phyloP scores from a whole-genome alignment of 2,329 filamentous ascomycete genomes.

The Didymella glomerata region DNA sequence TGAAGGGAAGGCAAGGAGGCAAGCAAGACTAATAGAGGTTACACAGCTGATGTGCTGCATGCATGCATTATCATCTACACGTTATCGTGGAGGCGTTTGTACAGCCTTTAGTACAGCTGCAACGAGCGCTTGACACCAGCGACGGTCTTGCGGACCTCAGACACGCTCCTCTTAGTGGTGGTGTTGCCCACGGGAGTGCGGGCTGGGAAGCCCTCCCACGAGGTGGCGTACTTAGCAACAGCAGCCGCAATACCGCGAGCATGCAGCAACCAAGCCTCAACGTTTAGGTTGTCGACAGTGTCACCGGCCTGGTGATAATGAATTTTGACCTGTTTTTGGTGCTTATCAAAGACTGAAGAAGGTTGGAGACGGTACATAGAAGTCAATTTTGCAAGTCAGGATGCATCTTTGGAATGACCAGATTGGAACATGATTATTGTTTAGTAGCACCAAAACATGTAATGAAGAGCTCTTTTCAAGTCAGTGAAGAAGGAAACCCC shows the following conservation, averaged over 20 bases:
- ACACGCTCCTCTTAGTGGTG: slow-evolving; percentile 25
- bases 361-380: no score
- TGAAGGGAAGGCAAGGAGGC: neutral
- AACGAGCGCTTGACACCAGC: slow-evolving; percentile 15
- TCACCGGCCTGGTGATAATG: slow-evolving; percentile 52
- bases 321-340: no score
- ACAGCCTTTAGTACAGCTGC: slow-evolving; percentile 13
- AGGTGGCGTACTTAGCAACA: slow-evolving; percentile 45
- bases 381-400: no score
- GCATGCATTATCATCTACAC: slow-evolving; percentile 7
- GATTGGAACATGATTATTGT: no score
- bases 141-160: slow-evolving; percentile 25
- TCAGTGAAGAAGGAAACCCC: no score
- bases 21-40: neutral
- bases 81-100: slow-evolving; percentile 1
- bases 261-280: slow-evolving; percentile 45
- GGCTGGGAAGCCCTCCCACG: slow-evolving; percentile 41
- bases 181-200: slow-evolving; percentile 30
- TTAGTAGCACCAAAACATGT: no score
- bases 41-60: neutral
- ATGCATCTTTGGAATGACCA: no score
- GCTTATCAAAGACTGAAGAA: no score
- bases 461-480: no score
- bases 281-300: slow-evolving; percentile 46
- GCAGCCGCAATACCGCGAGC: slow-evolving; percentile 46